Base-by-base conservation (phyloP, 371 early-diverging fungal genomes). In the Blakeslea trispora region DNA sequence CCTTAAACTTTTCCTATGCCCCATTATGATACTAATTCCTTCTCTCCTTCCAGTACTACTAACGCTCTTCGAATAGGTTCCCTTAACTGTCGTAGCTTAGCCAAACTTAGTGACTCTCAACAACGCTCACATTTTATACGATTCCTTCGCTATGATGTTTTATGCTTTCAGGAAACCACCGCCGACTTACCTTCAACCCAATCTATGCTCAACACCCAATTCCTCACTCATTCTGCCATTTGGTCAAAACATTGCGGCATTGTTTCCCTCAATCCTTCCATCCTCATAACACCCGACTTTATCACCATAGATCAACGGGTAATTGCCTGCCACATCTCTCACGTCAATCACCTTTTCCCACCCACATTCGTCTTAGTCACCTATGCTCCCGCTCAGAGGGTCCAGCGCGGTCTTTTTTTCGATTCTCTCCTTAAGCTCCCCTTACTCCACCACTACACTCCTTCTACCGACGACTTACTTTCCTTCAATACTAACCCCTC, bases 161-260 rank as follows among this genome's bases (percentile, higher is more conserved):
- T 57, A 34, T 48, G 32, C 50, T 15, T 57, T 10, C 57, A 57
- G 34, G 57, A 57, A 37, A 44, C 57, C 6, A 46, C 51, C 45
- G 50, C 45, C 31, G 3, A 6, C 9, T 31, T 21, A 0, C 14
- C 17, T 18, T 8, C 8, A n/a, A 37, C 21, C 3, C 47, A 45
- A 22, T 15, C 18, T 10, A 37, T 5, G 8, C 21, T 59, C 7
- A 41, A 52, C 21, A 45, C 41, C 4, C 23, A 47, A 40, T 41
- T 59, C 17, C 40, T 37, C 13, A 4, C 46, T 13, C 6, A 11
- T 1, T 13, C 31, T 14, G 10, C 37, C 1, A 35, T 50, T 8
- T 57, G 57, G 57, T 19, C 57, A 1, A 1, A 34, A 22, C 53
- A 59, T 28, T 59, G 53, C 24, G 47, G 52, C 1, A 47, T 52